Evolutionary conservation across 495 filamentous ascomycete species (phyloP).

Genomic region (Aspergillus conjunctus): DNA sequence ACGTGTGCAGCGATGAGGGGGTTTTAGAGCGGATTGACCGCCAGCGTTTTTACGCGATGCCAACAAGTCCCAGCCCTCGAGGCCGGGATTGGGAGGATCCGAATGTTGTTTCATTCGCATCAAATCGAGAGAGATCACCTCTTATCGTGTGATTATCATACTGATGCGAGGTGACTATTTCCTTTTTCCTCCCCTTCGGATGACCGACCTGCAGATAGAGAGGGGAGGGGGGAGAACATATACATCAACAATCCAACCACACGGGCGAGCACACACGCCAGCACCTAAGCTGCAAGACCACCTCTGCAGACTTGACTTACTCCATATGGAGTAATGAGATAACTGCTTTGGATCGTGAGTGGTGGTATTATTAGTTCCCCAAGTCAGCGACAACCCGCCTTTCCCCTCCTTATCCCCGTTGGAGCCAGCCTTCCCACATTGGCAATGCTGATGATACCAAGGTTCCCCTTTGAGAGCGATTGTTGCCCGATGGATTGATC

Average conservation of each 20-base stretch:
- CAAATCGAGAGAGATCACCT: slow-evolving; percentile 2
- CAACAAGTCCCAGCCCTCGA: slow-evolving; percentile 4
- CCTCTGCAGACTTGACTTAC: slow-evolving; percentile 7
- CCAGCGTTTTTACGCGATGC: slow-evolving; percentile 25
- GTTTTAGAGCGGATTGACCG: slow-evolving; percentile 24
- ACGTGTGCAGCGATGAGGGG: slow-evolving; percentile 43
- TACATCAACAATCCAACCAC: slow-evolving; percentile 4
- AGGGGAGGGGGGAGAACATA: neutral
- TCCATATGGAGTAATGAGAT: slow-evolving; percentile 10
- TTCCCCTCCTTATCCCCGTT: neutral
- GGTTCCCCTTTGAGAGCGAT: slow-evolving; percentile 9
- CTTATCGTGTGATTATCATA: slow-evolving; percentile 21
- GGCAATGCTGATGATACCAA: slow-evolving; percentile 8
- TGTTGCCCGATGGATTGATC: slow-evolving; percentile 20
- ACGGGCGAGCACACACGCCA: slow-evolving; percentile 4
- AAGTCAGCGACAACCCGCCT: slow-evolving; percentile 1
- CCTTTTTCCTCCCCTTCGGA: neutral
- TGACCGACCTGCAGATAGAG: slow-evolving; percentile 3
- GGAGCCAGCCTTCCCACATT: neutral
- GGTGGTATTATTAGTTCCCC: slow-evolving; percentile 10
- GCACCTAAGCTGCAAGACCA: slow-evolving; percentile 13
- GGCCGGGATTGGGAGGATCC: neutral
- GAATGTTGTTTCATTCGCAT: slow-evolving; percentile 14
- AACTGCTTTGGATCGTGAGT: slow-evolving; percentile 3
- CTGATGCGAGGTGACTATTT: neutral